Evolutionary conservation across 1,284 basidiomycete genomes (phyloP), one percentile per base, ranked within the genome.

Genomic region (Microbotryum violaceum): DNA sequence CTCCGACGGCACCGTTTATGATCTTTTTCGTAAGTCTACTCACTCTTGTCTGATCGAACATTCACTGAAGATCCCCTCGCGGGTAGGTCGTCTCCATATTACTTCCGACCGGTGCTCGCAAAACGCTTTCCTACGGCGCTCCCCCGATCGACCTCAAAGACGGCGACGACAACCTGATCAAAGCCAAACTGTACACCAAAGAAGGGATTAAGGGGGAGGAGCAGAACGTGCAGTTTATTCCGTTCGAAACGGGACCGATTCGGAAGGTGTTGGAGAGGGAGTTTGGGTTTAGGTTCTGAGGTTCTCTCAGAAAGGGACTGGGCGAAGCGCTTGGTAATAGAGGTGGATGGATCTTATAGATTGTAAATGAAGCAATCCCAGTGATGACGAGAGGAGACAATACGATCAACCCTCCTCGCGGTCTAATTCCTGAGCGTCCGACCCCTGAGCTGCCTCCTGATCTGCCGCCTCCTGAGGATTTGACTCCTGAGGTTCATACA

Each of bases 131-230:
- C 23, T 63, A 61, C 45, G 65, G 65, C 1, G 51, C 54, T n/a
- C 54, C 65, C 0, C 60, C 65, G 2, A 51, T 65, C 33, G 61
- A 62, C 7, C 42, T 6, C 21, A 48, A 50, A 6, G 65, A 64
- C 6, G 52, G 53, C 8, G 21, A 49, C 4, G 59, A 65, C n/a
- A 62, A 45, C 1, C 31, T 31, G 31, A 54, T 14, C 27, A 56
- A 58, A 31, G 65, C 65, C 6, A 69, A 69, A 49, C 51, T 69
- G 4, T 69, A 67, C 51, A 46, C 60, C 50, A 69, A 69, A 37
- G 60, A 65, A 44, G 61, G 61, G 6, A 54, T 69, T 29, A 63
- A 61, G 21, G 67, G 65, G 1, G 53, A 50, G 5, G 65, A 67
- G 52, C 29, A 50, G n/a, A 60, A 65, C 33, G 37, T 67, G 12